These are phyloP conservation scores for Rhodotorula taiwanensis DNA, from an alignment of 768 basidiomycete genomes.

Conservation along the genomic window DNA sequence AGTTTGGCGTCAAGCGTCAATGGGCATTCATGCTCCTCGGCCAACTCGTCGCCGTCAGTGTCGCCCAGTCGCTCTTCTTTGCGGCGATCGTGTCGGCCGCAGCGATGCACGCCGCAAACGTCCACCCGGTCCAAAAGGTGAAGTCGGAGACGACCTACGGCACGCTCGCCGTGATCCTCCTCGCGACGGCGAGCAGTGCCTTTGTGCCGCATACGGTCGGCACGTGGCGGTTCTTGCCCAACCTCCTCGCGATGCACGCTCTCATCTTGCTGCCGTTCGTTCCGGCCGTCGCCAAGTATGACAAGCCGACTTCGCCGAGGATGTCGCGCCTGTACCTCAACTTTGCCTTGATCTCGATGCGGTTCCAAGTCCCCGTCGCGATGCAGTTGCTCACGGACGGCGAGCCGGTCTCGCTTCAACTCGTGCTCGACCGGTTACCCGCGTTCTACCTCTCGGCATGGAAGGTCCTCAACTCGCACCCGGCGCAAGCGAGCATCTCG, in stretches of 20 bases:
- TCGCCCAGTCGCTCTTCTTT: conserved; percentile 60
- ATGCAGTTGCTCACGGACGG: conserved; percentile 1
- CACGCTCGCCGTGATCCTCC: conserved; percentile 48
- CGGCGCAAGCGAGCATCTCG: conserved; percentile 37
- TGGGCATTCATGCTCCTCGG: conserved; percentile 70
- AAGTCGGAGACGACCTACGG: conserved; percentile 10
- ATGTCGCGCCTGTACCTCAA: conserved; percentile 23
- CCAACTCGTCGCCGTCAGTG: conserved; percentile 63
- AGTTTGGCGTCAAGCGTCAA: conserved; percentile 50
- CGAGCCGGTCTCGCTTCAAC: conserved; percentile 4
- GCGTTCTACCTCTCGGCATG: not conserved
- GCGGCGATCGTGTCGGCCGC: conserved; percentile 47
- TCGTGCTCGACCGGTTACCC: not conserved
- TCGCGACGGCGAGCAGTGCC: conserved; percentile 51
- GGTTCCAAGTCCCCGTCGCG: conserved; percentile 17
- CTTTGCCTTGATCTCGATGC: conserved; percentile 21
- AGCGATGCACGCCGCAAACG: too few relatives aligned
- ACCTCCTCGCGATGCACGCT: conserved; percentile 59
- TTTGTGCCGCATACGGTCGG: conserved; percentile 49
- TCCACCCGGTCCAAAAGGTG: not conserved
- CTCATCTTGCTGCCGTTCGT: conserved; percentile 56
- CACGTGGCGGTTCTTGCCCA: conserved; percentile 52
- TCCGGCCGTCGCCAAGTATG: conserved; percentile 4
- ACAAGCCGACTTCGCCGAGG: not conserved
- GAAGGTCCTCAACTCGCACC: conserved; percentile 22